Evolutionary conservation across 2,329 filamentous ascomycete genomes (phyloP).

Genomic region (Colletotrichum lini): DNA sequence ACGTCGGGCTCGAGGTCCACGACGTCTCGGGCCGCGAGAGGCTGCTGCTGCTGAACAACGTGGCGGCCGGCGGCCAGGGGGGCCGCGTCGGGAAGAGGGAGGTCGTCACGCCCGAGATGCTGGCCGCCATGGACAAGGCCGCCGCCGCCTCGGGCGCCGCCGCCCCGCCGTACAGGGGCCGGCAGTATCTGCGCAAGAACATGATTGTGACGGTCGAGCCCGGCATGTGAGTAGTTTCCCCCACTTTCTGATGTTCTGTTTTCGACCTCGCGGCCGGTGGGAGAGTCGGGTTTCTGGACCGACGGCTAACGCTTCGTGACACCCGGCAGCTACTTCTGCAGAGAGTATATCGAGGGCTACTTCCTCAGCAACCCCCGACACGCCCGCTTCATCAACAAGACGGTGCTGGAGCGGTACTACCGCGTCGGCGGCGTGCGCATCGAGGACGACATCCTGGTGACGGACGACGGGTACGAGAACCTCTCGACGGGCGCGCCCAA

Average conservation of each 20-base stretch:
- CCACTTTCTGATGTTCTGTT: neutral
- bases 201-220: slow-evolving; percentile 87
- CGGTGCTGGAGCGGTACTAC: slow-evolving; percentile 78
- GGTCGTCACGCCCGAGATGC: slow-evolving; percentile 55
- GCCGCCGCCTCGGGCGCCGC: slow-evolving; percentile 41
- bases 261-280: neutral
- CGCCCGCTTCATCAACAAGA: slow-evolving; percentile 74
- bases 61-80: slow-evolving; percentile 41
- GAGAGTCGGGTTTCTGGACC: neutral
- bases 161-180: slow-evolving; percentile 50
- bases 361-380: slow-evolving; percentile 73
- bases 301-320: slow-evolving; percentile 22
- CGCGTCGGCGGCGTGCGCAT: slow-evolving; percentile 90
- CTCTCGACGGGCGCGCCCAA: slow-evolving; percentile 83
- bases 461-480: slow-evolving; percentile 84
- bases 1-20: slow-evolving; percentile 76
- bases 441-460: slow-evolving; percentile 91
- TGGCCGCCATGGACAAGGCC: slow-evolving; percentile 48
- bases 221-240: slow-evolving; percentile 68
- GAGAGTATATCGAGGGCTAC: slow-evolving; percentile 79
- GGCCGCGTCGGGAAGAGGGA: slow-evolving; percentile 58
- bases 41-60: slow-evolving; percentile 50
- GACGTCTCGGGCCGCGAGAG: slow-evolving; percentile 65
- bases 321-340: slow-evolving; percentile 76
- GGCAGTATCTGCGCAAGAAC: slow-evolving; percentile 65